Conservation (phyloP, 176 grass and related monocot species). For the Rhynchospora tenuis region DNA sequence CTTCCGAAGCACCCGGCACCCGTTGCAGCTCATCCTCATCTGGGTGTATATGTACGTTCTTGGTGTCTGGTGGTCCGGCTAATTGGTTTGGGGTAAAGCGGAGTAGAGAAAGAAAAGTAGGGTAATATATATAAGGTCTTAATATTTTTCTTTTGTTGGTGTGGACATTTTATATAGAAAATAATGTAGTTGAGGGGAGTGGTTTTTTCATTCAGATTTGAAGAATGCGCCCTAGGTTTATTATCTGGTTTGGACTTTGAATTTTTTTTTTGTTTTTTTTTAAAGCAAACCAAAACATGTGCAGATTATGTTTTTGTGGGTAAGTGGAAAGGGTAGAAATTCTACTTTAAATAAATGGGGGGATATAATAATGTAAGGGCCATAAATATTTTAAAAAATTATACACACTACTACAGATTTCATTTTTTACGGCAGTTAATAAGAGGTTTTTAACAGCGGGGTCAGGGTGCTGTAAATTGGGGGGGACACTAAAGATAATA, state of each 20-base stretch:
- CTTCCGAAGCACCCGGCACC: slow-evolving; percentile 58
- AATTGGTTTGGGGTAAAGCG: not conserved
- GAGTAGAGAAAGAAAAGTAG: not conserved
- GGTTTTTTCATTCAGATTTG: not conserved
- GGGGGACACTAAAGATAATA: no score
- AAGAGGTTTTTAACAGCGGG: no score
- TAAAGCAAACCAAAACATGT: not conserved
- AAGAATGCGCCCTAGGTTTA: not conserved
- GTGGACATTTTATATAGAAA: slow-evolving; percentile 1
- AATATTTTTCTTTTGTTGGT: not conserved
- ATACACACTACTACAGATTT: no score
- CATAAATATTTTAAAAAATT: no score
- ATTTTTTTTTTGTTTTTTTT: not conserved
- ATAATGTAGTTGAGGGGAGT: not conserved
- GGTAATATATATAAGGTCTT: not conserved
- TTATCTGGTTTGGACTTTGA: not conserved
- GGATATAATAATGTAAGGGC: not conserved
- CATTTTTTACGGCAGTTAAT: no score
- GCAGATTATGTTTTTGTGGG: not conserved
- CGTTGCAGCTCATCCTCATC: slow-evolving; percentile 70
- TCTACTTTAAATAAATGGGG: not conserved
- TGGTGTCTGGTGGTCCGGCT: not conserved
- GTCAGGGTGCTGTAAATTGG: no score
- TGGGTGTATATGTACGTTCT: not conserved
- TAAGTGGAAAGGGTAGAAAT: not conserved